A percentile compares a stretch with the other conserved stretches of the same genome.
Conservation (phyloP, 768 basidiomycete species). For the Candolleomyces aberdarensis region DNA sequence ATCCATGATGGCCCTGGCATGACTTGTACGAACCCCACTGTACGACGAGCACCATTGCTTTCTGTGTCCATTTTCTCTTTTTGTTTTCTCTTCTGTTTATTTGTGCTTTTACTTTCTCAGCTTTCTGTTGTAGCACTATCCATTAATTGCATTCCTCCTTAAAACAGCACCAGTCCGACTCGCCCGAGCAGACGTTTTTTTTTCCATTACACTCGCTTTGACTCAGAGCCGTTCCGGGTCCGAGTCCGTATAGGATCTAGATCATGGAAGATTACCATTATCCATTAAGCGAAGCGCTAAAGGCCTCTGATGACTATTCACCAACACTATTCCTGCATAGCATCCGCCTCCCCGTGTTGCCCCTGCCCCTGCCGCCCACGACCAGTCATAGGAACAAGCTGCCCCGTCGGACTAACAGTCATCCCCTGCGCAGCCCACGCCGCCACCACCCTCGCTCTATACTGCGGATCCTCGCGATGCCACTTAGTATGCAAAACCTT, state of each 20-base stretch:
- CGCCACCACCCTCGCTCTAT: neutral
- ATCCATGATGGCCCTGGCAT: too few species aligned
- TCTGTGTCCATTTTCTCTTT: constrained; percentile 10
- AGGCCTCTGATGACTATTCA: neutral
- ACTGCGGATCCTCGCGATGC: neutral
- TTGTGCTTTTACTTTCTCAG: constrained; percentile 12
- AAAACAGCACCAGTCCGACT: neutral
- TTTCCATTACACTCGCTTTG: too few species aligned
- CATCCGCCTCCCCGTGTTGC: constrained; percentile 1
- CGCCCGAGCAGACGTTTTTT: too few species aligned
- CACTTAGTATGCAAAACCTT: neutral
- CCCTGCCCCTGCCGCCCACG: neutral
- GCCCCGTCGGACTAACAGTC: neutral
- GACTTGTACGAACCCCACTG: too few species aligned
- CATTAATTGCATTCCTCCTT: neutral
- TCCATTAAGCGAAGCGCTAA: neutral
- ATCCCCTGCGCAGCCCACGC: neutral
- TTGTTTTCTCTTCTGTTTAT: constrained; percentile 16
- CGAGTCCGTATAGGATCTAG: too few species aligned
- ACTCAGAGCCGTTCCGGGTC: too few species aligned
- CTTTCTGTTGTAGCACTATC: constrained; percentile 13
- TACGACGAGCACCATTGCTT: constrained; percentile 14
- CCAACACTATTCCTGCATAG: constrained; percentile 6
- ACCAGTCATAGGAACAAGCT: neutral
- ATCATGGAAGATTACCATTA: too few species aligned